phyloP scores from a whole-genome alignment of 1,284 basidiomycete species.

The Fomitopsis palustris region DNA sequence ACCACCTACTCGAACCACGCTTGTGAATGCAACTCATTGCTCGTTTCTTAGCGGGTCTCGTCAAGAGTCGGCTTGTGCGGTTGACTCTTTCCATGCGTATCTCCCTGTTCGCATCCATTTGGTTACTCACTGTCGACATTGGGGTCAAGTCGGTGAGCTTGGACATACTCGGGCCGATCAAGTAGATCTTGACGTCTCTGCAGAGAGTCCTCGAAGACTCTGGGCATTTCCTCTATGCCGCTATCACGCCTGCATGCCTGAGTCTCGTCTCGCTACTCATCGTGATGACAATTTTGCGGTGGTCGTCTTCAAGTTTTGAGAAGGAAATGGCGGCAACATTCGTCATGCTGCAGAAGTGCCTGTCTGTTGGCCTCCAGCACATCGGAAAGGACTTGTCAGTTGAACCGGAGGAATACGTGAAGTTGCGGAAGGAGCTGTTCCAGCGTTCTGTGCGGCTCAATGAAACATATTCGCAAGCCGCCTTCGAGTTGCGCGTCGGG shows the following conservation, averaged over 20 bases:
- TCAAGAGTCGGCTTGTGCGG: constrained; percentile 44
- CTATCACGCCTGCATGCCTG: constrained; percentile 36
- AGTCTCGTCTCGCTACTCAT: constrained; percentile 37
- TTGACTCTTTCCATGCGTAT: constrained; percentile 43
- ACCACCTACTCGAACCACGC: not conserved
- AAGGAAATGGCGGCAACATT: constrained; percentile 36
- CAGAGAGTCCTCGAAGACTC: constrained; percentile 32
- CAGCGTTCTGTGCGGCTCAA: constrained; percentile 39
- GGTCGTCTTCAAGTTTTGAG: constrained; percentile 44
- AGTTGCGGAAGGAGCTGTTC: constrained; percentile 32
- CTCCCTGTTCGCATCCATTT: constrained; percentile 44
- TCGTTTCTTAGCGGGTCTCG: constrained; percentile 34
- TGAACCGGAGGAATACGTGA: constrained; percentile 18
- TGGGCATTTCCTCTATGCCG: constrained; percentile 39
- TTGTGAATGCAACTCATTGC: not conserved
- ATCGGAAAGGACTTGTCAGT: constrained; percentile 15
- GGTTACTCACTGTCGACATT: constrained; percentile 40
- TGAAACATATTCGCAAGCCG: constrained; percentile 41
- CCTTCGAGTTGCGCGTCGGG: constrained; percentile 45
- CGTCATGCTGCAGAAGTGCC: constrained; percentile 31
- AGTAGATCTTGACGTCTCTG: not conserved
- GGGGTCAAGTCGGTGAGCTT: constrained; percentile 30
- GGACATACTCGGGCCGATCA: not conserved
- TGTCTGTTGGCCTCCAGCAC: constrained; percentile 31
- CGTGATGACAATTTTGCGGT: constrained; percentile 37